phyloP scores from a whole-genome alignment of 2,329 filamentous ascomycete genomes.

The Pseudogymnoascus sp. region DNA sequence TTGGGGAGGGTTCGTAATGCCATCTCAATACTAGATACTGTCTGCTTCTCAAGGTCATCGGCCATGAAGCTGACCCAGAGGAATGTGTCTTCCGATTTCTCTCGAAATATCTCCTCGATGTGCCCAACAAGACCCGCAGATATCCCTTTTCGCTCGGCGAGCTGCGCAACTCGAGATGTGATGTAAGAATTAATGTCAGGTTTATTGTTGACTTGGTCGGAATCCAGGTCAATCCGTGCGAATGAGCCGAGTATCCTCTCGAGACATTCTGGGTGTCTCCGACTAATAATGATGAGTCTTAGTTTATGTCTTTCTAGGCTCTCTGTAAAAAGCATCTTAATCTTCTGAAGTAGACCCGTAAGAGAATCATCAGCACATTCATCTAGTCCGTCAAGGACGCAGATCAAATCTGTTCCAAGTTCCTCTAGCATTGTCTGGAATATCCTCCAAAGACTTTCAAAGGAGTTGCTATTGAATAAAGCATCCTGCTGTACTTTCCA shows the following conservation, averaged over 20 bases:
- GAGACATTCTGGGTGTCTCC: background rate
- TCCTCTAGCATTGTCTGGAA: conserved; percentile 20
- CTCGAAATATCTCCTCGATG: conserved; percentile 10
- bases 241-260: conserved; percentile 6
- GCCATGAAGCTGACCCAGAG: conserved; percentile 22
- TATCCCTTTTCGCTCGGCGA: background rate
- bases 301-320: conserved; percentile 11
- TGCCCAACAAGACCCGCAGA: background rate
- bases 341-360: conserved; percentile 13
- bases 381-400: conserved; percentile 25
- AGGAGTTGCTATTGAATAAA: conserved; percentile 15
- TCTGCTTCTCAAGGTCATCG: conserved; percentile 13
- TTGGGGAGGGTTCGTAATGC: background rate
- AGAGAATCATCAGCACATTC: conserved; percentile 19
- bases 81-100: conserved; percentile 21
- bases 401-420: conserved; percentile 15
- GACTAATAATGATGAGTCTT: background rate
- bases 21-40: background rate
- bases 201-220: conserved; percentile 14
- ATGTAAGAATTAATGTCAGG: conserved; percentile 22
- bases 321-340: background rate
- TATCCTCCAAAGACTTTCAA: conserved; percentile 20
- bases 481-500: conserved; percentile 11
- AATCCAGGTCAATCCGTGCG: conserved; percentile 17
- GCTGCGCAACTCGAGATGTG: conserved; percentile 10